Base-by-base conservation (phyloP, 2,329 filamentous ascomycete species). In the Paraphoma chrysanthemicola region DNA sequence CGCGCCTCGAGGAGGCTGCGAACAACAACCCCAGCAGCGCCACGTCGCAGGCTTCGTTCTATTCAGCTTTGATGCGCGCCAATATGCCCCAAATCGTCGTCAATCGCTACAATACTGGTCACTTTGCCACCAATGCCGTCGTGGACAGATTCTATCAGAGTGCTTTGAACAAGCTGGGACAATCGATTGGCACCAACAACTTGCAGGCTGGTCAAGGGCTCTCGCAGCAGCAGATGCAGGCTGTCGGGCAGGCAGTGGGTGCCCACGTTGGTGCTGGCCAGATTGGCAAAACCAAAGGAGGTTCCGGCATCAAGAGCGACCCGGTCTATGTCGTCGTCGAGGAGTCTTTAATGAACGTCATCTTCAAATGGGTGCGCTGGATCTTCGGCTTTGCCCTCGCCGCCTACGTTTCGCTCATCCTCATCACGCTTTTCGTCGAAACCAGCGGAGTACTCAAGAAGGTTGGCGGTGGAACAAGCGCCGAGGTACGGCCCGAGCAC, bases 321-420 rank as follows among this genome's bases (percentile, higher is more conserved):
- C 94, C 94, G n/a, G 86, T 99, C 29, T 93, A 98, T 72, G 95
- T 99, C 42, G 91, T 98, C 11, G 92, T 99, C 6, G 93, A 98
- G 69, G 95, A 99, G 77, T 92, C 92, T 14, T 83, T 91, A 50
- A 88, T 91, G 53, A 88, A 86, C 61, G 85, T 86, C 31, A 83
- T 97, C 58, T 97, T 97, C 79, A 91, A 92, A 74, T 97, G 93
- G 93, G 81, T 94, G 77, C 96, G 92, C 76, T 97, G 97, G 74
- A 67, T 96, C 49, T 78, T 92, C 44, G 89, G 87, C 73, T 97
- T 97, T 66, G 86, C 84, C 54, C 84, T 97, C 51, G 82, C 92
- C 67, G 88, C 86, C 31, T 99, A 97, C 71, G 82, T 96, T 55
- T 88, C 88, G 57, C 81, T 97, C 65, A 87, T 96, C 10, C 76